Evolutionary conservation across 495 filamentous ascomycete species (phyloP), one percentile per base, ranked within the genome.

Genomic region (Lasiosphaeria hispida): DNA sequence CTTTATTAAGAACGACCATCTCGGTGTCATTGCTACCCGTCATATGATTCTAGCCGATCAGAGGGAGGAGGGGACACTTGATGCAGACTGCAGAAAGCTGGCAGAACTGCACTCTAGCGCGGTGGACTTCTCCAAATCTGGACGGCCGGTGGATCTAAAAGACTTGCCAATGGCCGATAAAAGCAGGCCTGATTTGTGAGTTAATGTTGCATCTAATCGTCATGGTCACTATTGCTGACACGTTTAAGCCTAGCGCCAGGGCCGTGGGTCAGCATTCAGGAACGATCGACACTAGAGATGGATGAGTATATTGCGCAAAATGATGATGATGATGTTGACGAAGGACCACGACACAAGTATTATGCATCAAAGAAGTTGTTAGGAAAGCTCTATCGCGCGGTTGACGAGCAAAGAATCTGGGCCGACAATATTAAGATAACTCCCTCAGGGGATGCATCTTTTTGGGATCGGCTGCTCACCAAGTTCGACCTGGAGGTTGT

Each of bases 81-180:
- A 88, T 57, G 57, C 61, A 0, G 74, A 83, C 34, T 93, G 89
- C 54, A 68, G 83, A 13, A 71, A 69, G 10, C 75, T 95, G 1
- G 89, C 91, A 3, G 75, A 82, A 52, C 69, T 94, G 65, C 85
- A 87, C 53, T 94, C 90, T 0, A 85, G 77, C 0, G 90, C 88
- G 0, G 91, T 96, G 1, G 90, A 96, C 68, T 96, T 87, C 61
- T 88, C 85, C 1, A 94, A 96, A 66, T 85, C 87, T 0, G 91
- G 91, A 0, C 81, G 84, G 30, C 79, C 86, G 0, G 89, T 92
- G 14, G 65, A 77, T 51, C 33, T 74, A n/a, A 50, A 18, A 0
- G 55, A 68, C 18, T 55, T 78, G 13, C 59, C 72, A 0, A 71
- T 62, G 30, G 38, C 33, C 14, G 40, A 53, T 0, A 43, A 15